Evolutionary conservation across 2,329 filamentous ascomycete genomes (phyloP).

Genomic region (Ploettnerulaceae sp.): DNA sequence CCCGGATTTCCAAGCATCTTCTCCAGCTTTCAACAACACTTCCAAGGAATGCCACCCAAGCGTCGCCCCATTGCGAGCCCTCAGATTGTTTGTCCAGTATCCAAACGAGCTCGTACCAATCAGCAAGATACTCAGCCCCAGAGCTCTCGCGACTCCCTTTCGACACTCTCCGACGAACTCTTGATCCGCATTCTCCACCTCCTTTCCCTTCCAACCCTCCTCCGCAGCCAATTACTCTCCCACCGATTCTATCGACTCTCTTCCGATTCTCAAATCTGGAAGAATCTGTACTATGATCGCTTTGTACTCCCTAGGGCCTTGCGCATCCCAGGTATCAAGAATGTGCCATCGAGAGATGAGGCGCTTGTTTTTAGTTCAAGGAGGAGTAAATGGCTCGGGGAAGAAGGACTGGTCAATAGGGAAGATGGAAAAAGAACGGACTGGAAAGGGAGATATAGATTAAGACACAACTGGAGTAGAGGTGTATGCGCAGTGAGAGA

Average conservation of each 20-base stretch:
- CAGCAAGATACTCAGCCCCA: conserved; percentile 12
- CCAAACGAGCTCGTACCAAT: conserved; percentile 21
- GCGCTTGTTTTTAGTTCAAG: conserved; percentile 38
- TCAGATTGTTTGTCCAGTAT: not conserved
- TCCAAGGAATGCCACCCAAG: conserved; percentile 20
- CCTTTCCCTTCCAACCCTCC: conserved; percentile 64
- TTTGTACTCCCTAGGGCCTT: conserved; percentile 80
- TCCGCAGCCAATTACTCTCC: conserved; percentile 62
- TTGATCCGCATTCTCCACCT: conserved; percentile 77
- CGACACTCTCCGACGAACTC: conserved; percentile 78
- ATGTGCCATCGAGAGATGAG: conserved; percentile 27
- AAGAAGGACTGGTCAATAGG: conserved; percentile 29
- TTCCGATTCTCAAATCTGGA: conserved; percentile 86
- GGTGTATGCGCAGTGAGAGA: conserved; percentile 79
- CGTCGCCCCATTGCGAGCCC: conserved; percentile 20
- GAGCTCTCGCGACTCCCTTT: conserved; percentile 53
- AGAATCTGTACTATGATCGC: conserved; percentile 76
- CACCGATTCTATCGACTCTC: conserved; percentile 68
- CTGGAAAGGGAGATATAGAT: conserved; percentile 85
- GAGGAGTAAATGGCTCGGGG: conserved; percentile 46
- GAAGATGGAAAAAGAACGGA: conserved; percentile 45
- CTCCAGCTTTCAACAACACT: not conserved
- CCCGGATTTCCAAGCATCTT: not conserved
- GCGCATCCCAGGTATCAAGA: conserved; percentile 64
- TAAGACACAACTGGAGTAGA: conserved; percentile 85